Conservation (phyloP, 768 basidiomycete species). For the Xerocomellus intermedius region DNA sequence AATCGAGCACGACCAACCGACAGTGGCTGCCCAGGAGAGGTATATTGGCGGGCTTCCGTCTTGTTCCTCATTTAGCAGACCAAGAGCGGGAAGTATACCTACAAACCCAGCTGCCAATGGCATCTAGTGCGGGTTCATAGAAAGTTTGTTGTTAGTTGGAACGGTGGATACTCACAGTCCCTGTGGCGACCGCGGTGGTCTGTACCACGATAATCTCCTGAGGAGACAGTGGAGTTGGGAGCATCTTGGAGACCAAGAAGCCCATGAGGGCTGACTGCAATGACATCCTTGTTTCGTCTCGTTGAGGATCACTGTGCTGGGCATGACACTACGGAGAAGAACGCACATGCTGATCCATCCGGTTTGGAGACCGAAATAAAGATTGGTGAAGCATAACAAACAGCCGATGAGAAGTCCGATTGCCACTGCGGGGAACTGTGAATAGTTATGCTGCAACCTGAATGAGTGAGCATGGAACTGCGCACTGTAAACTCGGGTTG, state of each 20-base stretch:
- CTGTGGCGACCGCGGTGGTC: constrained; percentile 94
- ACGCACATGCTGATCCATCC: constrained; percentile 87
- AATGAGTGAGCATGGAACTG: neutral
- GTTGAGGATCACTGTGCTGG: neutral
- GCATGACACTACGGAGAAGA: neutral
- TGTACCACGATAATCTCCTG: constrained; percentile 94
- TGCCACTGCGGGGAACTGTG: constrained; percentile 54
- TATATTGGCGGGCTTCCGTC: constrained; percentile 78
- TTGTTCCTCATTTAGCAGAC: constrained; percentile 64
- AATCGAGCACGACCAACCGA: constrained; percentile 86
- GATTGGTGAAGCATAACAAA: constrained; percentile 88
- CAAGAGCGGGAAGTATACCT: constrained; percentile 89
- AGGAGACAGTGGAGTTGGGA: constrained; percentile 74
- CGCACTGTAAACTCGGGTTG: constrained; percentile 34
- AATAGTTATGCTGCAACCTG: neutral
- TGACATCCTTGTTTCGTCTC: constrained; percentile 74
- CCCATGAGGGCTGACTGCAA: constrained; percentile 93
- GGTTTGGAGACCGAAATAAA: constrained; percentile 84
- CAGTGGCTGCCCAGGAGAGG: constrained; percentile 68
- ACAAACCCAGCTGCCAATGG: constrained; percentile 87
- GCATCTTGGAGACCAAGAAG: constrained; percentile 75
- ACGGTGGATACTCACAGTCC: constrained; percentile 41
- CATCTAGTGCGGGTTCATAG: constrained; percentile 44
- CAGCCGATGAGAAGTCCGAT: constrained; percentile 84
- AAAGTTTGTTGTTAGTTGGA: neutral